Evolutionary conservation across 2,329 filamentous ascomycete species (phyloP).

Genomic region (Monosporascus sp.): DNA sequence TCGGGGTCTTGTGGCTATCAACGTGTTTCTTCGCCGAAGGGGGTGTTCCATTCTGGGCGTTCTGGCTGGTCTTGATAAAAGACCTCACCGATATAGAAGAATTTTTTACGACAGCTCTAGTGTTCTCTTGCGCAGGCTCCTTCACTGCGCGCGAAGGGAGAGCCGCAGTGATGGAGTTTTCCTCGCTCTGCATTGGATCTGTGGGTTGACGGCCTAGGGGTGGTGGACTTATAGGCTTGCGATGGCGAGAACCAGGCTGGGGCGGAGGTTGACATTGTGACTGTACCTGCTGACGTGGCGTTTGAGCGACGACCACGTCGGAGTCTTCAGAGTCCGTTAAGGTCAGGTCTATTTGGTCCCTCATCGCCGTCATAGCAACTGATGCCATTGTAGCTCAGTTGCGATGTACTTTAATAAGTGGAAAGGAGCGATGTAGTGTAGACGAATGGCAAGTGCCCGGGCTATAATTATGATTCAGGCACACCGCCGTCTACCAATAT

Average conservation of each 20-base stretch:
- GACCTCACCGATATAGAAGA: slow-evolving; percentile 5
- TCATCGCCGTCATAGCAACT: slow-evolving; percentile 12
- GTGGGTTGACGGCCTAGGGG: slow-evolving; percentile 9
- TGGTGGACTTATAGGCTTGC: slow-evolving; percentile 14
- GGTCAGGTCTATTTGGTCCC: slow-evolving; percentile 12
- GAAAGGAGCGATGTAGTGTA: no score
- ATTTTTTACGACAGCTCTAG: slow-evolving; percentile 12
- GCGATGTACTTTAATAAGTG: no score
- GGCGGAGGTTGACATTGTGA: slow-evolving; percentile 7
- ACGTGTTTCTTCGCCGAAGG: slow-evolving; percentile 13
- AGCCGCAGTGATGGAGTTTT: slow-evolving; percentile 10
- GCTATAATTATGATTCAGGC: no score
- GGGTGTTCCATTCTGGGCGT: slow-evolving; percentile 10
- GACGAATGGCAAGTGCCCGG: no score
- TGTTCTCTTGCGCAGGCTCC: slow-evolving; percentile 11
- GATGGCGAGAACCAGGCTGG: slow-evolving; percentile 13
- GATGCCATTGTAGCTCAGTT: background rate
- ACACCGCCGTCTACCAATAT: background rate
- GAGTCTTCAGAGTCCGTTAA: slow-evolving; percentile 24
- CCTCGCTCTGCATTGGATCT: slow-evolving; percentile 6
- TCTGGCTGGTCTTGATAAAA: slow-evolving; percentile 7
- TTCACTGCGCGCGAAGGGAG: slow-evolving; percentile 12
- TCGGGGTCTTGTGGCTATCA: slow-evolving; percentile 22
- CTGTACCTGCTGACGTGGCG: slow-evolving; percentile 6
- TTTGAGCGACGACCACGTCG: slow-evolving; percentile 4